Evolutionary conservation across 1,139 yeast genomes (phyloP).

Genomic region (Komagataea norvegica): DNA sequence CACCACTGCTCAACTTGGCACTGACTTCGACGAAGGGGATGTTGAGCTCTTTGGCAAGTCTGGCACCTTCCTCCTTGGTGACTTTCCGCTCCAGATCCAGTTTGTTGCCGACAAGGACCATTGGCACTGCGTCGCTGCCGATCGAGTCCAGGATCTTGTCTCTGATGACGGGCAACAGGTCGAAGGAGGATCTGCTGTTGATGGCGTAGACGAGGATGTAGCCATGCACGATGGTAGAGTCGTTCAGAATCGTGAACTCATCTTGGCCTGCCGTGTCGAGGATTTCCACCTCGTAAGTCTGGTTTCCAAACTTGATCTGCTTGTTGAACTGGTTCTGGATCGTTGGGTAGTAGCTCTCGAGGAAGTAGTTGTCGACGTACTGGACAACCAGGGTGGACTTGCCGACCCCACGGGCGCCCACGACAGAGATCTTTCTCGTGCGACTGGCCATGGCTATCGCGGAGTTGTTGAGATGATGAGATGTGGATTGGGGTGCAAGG

Average conservation of each 20-base stretch:
- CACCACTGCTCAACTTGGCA: constrained; percentile 65
- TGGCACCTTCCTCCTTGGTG: constrained; percentile 55
- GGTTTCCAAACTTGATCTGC: constrained; percentile 62
- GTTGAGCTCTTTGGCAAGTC: constrained; percentile 54
- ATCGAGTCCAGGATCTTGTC: constrained; percentile 71
- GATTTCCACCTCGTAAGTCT: constrained; percentile 79
- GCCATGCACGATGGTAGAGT: constrained; percentile 81
- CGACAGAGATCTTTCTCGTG: constrained; percentile 73
- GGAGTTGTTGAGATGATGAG: too few species aligned
- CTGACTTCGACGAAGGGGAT: constrained; percentile 78
- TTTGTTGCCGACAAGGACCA: constrained; percentile 83
- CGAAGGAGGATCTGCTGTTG: constrained; percentile 74
- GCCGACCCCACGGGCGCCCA: constrained; percentile 88
- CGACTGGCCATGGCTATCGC: constrained; percentile 22
- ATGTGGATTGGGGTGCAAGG: too few species aligned
- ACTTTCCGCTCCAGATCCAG: constrained; percentile 74
- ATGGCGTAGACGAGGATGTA: constrained; percentile 80
- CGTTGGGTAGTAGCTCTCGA: constrained; percentile 88
- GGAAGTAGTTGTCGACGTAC: constrained; percentile 84
- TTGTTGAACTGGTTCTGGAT: constrained; percentile 86
- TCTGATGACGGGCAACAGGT: constrained; percentile 69
- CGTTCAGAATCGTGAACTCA: constrained; percentile 80
- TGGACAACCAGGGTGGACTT: constrained; percentile 84
- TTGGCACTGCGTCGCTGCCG: constrained; percentile 70
- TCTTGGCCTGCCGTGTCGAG: constrained; percentile 96